phyloP scores from a whole-genome alignment of 805 yeast genomes.

The Kluyveromyces wickerhamii region DNA sequence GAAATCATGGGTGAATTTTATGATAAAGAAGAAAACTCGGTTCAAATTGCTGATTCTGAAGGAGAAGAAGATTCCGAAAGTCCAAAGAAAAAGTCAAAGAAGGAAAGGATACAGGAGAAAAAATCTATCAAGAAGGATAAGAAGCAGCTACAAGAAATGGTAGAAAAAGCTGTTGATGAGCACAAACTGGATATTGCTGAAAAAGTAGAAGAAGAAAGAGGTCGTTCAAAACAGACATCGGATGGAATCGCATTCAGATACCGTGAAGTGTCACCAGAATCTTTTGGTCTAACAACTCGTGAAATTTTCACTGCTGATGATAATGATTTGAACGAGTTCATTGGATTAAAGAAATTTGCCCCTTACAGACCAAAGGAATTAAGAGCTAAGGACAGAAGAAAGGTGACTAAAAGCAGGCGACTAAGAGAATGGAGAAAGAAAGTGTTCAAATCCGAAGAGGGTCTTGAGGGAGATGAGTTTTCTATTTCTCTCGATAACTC shows the following conservation, averaged over 20 bases:
- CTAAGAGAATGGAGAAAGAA: slow-evolving; percentile 85
- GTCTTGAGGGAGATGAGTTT: slow-evolving; percentile 27
- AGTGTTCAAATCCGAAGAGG: slow-evolving; percentile 60
- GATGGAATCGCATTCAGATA: slow-evolving; percentile 61
- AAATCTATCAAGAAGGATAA: slow-evolving; percentile 53
- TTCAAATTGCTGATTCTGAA: slow-evolving; percentile 34
- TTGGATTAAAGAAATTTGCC: slow-evolving; percentile 88
- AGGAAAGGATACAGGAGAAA: slow-evolving; percentile 51
- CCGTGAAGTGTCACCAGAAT: slow-evolving; percentile 91
- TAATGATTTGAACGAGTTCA: slow-evolving; percentile 68
- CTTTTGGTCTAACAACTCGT: slow-evolving; percentile 75
- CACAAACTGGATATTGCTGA: slow-evolving; percentile 59
- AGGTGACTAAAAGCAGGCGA: slow-evolving; percentile 73
- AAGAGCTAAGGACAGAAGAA: slow-evolving; percentile 69
- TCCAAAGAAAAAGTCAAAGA: slow-evolving; percentile 38
- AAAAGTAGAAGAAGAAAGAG: slow-evolving; percentile 41
- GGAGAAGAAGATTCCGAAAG: slow-evolving; percentile 33
- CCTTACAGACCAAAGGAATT: slow-evolving; percentile 78
- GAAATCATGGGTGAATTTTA: slow-evolving; percentile 40
- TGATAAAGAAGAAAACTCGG: slow-evolving; percentile 15
- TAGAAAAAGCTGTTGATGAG: slow-evolving; percentile 70
- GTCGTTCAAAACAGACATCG: slow-evolving; percentile 42
- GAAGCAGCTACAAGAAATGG: slow-evolving; percentile 52
- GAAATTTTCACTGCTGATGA: slow-evolving; percentile 92
- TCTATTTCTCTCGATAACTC: slow-evolving; percentile 11